Evolutionary conservation across 257 asterid genomes (phyloP).

Genomic region (Primulina tabacum): DNA sequence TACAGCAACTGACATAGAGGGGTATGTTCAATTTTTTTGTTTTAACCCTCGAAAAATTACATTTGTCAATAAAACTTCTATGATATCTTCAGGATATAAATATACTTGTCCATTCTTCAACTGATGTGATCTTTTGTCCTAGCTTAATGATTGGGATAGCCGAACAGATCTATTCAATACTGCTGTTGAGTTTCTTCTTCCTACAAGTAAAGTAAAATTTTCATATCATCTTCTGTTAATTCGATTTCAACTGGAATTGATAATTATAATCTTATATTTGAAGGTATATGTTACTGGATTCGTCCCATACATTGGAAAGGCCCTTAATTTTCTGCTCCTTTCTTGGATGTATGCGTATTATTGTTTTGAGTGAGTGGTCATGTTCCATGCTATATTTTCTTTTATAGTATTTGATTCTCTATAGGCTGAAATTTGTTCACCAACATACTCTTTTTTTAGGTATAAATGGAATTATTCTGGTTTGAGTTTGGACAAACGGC

Average conservation of each 20-base stretch:
- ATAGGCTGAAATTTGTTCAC: constrained; percentile 14
- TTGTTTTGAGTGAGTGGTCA: constrained; percentile 88
- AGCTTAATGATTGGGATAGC: constrained; percentile 61
- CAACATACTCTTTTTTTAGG: constrained; percentile 41
- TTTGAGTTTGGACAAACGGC: constrained; percentile 87
- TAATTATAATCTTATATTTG: constrained; percentile 24
- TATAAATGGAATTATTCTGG: constrained; percentile 96
- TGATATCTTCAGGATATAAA: neutral
- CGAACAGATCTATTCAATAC: constrained; percentile 82
- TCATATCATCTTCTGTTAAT: constrained; percentile 20
- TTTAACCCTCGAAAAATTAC: constrained; percentile 13
- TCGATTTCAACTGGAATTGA: constrained; percentile 14
- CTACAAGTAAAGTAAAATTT: constrained; percentile 55
- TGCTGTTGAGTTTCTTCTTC: constrained; percentile 86
- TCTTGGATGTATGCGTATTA: constrained; percentile 98
- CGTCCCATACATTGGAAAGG: constrained; percentile 71
- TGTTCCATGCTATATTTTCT: constrained; percentile 19
- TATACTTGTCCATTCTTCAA: neutral
- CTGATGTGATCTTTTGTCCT: neutral
- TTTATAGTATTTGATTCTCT: constrained; percentile 4
- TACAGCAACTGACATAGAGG: constrained; percentile 61
- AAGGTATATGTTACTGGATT: constrained; percentile 79
- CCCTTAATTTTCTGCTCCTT: constrained; percentile 72
- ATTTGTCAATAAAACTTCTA: neutral
- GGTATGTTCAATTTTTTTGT: constrained; percentile 39